Conservation (phyloP, 2,329 filamentous ascomycete species). For the Ophiostoma populinum region DNA sequence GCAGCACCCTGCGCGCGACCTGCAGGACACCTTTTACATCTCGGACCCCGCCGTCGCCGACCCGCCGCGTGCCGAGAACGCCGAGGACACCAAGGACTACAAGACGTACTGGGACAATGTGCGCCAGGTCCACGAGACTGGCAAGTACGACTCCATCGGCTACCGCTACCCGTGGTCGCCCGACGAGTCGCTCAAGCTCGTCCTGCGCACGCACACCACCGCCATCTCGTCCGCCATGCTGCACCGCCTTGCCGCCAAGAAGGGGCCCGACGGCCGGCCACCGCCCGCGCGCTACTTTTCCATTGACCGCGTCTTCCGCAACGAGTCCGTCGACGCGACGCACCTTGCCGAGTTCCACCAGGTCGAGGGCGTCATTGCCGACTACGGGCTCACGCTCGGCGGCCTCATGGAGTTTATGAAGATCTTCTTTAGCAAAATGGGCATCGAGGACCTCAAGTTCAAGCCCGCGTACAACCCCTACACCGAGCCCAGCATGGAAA, state of each 20-base stretch:
- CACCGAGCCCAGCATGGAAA: slow-evolving; percentile 95
- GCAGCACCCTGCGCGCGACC: slow-evolving; percentile 90
- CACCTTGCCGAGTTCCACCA: slow-evolving; percentile 98
- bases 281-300: slow-evolving; percentile 85
- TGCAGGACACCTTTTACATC: slow-evolving; percentile 96
- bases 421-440: slow-evolving; percentile 78
- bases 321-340: slow-evolving; percentile 92
- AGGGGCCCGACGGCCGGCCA: slow-evolving; percentile 50
- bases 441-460: slow-evolving; percentile 69
- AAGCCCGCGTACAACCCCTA: slow-evolving; percentile 92
- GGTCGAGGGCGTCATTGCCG: slow-evolving; percentile 94
- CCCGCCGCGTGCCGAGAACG: slow-evolving; percentile 37
- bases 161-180: slow-evolving; percentile 90
- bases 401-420: slow-evolving; percentile 56
- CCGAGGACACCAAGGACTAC: slow-evolving; percentile 47
- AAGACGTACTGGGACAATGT: slow-evolving; percentile 80
- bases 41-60: slow-evolving; percentile 71
- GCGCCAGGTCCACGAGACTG: slow-evolving; percentile 69
- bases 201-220: slow-evolving; percentile 92
- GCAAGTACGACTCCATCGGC: slow-evolving; percentile 86
- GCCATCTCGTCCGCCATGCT: slow-evolving; percentile 82
- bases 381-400: slow-evolving; percentile 82
- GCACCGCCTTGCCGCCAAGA: slow-evolving; percentile 63
- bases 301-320: slow-evolving; percentile 95
- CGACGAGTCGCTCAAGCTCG: slow-evolving; percentile 71